A percentile compares a stretch with the other conserved stretches of the same genome.
Conservation (phyloP, 768 basidiomycete species). For the Panaeolus papilionaceus region DNA sequence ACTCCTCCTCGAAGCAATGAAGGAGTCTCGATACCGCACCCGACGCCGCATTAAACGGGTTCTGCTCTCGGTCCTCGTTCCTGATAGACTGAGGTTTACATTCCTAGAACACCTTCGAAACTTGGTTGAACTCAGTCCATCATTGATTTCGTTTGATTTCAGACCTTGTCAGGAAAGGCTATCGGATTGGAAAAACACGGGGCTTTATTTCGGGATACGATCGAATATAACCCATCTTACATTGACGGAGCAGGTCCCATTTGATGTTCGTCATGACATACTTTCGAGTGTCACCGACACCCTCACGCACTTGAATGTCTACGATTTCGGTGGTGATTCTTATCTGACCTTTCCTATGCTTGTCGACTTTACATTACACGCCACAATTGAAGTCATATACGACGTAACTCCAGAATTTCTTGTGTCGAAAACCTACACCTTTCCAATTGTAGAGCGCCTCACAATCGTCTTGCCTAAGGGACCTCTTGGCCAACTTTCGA, state of each 20-base stretch:
- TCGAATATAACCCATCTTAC: neutral
- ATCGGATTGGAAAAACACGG: neutral
- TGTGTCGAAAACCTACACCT: neutral
- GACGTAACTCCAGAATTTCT: too few species aligned
- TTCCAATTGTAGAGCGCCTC: neutral
- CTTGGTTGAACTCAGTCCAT: neutral
- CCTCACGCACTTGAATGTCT: neutral
- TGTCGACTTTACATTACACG: neutral
- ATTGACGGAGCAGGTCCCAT: neutral
- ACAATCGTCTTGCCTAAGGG: neutral
- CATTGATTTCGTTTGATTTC: neutral
- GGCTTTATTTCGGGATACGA: neutral
- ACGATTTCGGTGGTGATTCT: neutral
- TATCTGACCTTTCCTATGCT: neutral
- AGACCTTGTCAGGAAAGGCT: neutral
- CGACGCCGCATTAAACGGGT: neutral
- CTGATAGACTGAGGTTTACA: neutral
- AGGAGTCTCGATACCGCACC: neutral
- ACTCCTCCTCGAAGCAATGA: neutral
- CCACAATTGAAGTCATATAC: neutral
- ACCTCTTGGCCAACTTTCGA: neutral
- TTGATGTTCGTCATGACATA: neutral
- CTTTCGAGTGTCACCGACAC: neutral
- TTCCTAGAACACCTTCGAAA: neutral
- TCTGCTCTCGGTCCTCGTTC: neutral